phyloP scores from a whole-genome alignment of 148 eudicot species.

The Oxyria digyna region DNA sequence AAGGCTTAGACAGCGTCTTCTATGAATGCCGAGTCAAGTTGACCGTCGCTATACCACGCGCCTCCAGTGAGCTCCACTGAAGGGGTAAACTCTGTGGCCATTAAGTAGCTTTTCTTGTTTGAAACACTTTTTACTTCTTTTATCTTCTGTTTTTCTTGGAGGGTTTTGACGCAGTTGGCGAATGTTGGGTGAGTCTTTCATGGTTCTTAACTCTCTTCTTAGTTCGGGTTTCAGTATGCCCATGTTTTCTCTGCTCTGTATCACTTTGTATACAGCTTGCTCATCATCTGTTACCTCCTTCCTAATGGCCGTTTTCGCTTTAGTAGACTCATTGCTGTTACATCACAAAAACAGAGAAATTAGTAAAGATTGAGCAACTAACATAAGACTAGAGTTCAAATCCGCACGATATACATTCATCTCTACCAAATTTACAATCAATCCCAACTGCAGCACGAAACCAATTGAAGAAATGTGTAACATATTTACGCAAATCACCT shows the following conservation, averaged over 20 bases:
- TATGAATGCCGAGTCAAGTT: conserved; percentile 34
- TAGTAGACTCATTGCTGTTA: neutral
- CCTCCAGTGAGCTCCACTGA: conserved; percentile 65
- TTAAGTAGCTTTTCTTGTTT: conserved; percentile 32
- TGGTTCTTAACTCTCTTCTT: neutral
- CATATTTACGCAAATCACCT: too few species aligned
- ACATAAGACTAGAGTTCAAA: too few species aligned
- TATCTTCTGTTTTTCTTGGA: conserved; percentile 20
- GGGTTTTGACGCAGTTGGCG: conserved; percentile 34
- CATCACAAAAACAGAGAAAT: neutral
- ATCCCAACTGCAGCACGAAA: too few species aligned
- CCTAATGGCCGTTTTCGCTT: conserved; percentile 24
- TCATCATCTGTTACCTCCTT: conserved; percentile 23
- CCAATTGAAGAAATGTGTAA: too few species aligned
- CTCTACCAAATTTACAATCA: too few species aligned
- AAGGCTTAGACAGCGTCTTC: conserved; percentile 5
- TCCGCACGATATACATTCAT: too few species aligned
- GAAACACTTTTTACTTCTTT: conserved; percentile 48
- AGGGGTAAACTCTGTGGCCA: conserved; percentile 60
- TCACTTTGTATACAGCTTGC: conserved; percentile 21
- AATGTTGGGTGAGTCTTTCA: conserved; percentile 7
- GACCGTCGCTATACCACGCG: conserved; percentile 56
- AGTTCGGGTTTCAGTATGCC: conserved; percentile 48
- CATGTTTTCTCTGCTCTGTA: conserved; percentile 35
- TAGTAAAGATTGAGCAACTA: too few species aligned